A percentile compares a stretch with the other conserved stretches of the same genome.
Conservation (phyloP, 768 basidiomycete species). For the Astraeus odoratus region DNA sequence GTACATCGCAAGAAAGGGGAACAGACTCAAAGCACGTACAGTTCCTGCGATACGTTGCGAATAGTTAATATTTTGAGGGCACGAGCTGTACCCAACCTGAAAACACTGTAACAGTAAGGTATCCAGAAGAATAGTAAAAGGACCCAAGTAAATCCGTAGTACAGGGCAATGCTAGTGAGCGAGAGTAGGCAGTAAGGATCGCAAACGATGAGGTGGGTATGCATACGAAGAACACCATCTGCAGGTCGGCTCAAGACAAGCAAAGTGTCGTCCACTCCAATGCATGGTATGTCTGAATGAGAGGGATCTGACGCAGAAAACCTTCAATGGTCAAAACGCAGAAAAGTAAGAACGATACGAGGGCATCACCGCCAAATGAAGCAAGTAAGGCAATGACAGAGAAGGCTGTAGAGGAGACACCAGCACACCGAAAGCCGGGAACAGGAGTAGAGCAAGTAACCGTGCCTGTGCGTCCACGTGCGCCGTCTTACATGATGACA, state of each 20-base stretch:
- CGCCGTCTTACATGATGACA: slow-evolving; percentile 64
- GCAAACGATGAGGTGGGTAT: neutral
- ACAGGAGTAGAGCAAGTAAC: neutral
- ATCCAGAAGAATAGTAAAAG: slow-evolving; percentile 8
- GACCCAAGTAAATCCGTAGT: slow-evolving; percentile 18
- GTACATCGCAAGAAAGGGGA: no score
- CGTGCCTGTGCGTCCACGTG: neutral
- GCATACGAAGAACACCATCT: slow-evolving; percentile 11
- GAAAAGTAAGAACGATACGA: neutral
- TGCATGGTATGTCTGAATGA: slow-evolving; percentile 15
- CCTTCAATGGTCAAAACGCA: neutral
- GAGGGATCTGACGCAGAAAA: neutral
- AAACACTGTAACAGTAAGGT: slow-evolving; percentile 20
- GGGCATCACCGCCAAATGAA: neutral
- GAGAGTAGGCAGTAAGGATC: slow-evolving; percentile 5
- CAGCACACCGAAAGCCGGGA: neutral
- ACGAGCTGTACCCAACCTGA: slow-evolving; percentile 5
- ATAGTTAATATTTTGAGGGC: slow-evolving; percentile 7
- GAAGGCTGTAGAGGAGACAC: slow-evolving; percentile 5
- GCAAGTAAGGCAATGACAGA: slow-evolving; percentile 7
- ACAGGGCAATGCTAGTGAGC: slow-evolving; percentile 20
- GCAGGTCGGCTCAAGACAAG: slow-evolving; percentile 13
- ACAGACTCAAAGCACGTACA: neutral
- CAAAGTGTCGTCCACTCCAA: slow-evolving; percentile 11
- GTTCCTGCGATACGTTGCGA: neutral